Evolutionary conservation across 2,329 filamentous ascomycete genomes (phyloP).

Genomic region (Cryphonectria japonica): DNA sequence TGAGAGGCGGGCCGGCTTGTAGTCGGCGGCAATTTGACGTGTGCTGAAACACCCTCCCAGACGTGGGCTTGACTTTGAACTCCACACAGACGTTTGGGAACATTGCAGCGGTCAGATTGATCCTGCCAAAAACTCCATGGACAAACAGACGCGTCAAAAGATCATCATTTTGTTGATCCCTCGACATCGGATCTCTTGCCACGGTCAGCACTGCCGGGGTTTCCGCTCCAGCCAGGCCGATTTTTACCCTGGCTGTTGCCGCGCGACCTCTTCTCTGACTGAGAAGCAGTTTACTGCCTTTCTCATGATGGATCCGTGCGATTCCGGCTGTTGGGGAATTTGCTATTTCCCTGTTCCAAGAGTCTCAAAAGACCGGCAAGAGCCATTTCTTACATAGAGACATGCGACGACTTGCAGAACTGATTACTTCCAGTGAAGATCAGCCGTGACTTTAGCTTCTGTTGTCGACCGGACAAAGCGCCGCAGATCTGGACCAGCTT

Average conservation of each 20-base stretch:
- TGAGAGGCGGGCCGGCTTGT: constrained; percentile 1
- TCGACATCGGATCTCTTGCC: constrained; percentile 1
- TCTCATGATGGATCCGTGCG: not conserved
- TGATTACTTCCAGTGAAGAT: constrained; percentile 61
- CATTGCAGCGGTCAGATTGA: constrained; percentile 26
- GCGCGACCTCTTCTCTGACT: not conserved
- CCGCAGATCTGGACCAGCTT: constrained; percentile 55
- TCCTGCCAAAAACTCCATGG: constrained; percentile 20
- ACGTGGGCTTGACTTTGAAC: constrained; percentile 36
- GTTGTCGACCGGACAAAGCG: constrained; percentile 66
- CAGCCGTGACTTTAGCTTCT: constrained; percentile 55
- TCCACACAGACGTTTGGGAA: constrained; percentile 37
- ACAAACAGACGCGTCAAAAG: constrained; percentile 19
- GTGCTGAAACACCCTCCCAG: constrained; percentile 44
- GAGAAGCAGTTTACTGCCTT: not conserved
- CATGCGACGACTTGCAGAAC: not conserved
- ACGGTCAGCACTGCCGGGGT: not conserved
- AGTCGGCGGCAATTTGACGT: constrained; percentile 11
- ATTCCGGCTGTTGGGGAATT: no score
- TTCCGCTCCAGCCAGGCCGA: not conserved
- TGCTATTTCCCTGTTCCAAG: not conserved
- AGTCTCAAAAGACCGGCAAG: not conserved
- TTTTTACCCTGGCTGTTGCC: not conserved
- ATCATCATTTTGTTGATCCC: not conserved
- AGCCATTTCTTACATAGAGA: not conserved